phyloP scores from a whole-genome alignment of 352 stramenopile genomes.

The Phytophthora sansomeana region DNA sequence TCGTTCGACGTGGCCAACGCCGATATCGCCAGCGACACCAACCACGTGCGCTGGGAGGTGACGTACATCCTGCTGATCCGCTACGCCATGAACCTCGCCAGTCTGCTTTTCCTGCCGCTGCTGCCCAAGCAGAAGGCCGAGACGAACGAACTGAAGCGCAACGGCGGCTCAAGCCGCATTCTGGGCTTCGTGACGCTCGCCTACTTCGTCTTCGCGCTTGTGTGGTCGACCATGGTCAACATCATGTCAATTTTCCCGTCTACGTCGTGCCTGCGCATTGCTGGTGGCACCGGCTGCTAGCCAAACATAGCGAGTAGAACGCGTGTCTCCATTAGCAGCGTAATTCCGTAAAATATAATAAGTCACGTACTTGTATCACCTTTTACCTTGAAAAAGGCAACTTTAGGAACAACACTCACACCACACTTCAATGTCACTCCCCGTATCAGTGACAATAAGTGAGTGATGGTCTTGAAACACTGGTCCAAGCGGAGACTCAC shows the following conservation, averaged over 20 bases:
- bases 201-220: conserved; percentile 44
- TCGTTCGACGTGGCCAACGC: conserved; percentile 49
- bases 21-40: conserved; percentile 49
- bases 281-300: conserved; percentile 42
- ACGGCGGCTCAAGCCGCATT: conserved; percentile 48
- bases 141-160: conserved; percentile 48
- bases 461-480: conserved; percentile 16
- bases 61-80: conserved; percentile 54
- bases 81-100: conserved; percentile 45
- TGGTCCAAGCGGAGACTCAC: conserved; percentile 2
- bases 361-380: neutral
- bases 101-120: conserved; percentile 45
- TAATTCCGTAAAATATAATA: conserved; percentile 7
- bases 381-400: no score
- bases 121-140: conserved; percentile 60
- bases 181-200: conserved; percentile 43
- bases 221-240: conserved; percentile 44
- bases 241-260: conserved; percentile 44
- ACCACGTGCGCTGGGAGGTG: conserved; percentile 46
- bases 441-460: neutral
- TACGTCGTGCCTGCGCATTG: conserved; percentile 40
- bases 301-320: neutral
- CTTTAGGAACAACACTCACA: neutral
- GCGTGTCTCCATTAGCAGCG: neutral
- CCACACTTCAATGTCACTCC: conserved; percentile 23